phyloP scores from a whole-genome alignment of 2,329 filamentous ascomycete species.

The Diplodia mutila region DNA sequence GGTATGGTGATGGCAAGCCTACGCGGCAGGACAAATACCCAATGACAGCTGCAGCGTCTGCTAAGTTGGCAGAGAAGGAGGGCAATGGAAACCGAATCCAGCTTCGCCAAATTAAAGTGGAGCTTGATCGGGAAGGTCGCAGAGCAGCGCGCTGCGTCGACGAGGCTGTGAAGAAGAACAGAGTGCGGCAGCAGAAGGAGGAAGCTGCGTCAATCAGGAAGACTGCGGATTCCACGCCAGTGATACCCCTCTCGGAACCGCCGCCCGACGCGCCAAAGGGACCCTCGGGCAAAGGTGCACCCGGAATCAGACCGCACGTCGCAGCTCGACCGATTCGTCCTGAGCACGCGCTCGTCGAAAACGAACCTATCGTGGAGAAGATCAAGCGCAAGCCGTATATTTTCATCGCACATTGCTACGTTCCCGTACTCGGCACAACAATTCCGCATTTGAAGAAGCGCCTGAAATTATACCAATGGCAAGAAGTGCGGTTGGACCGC shows the following conservation, averaged over 20 bases:
- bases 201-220: constrained; percentile 40
- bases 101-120: constrained; percentile 74
- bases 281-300: constrained; percentile 63
- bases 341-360: constrained; percentile 63
- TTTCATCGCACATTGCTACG: constrained; percentile 83
- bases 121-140: constrained; percentile 85
- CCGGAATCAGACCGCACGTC: constrained; percentile 33
- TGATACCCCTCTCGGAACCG: constrained; percentile 48
- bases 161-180: constrained; percentile 70
- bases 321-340: constrained; percentile 42
- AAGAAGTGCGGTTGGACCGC: constrained; percentile 80
- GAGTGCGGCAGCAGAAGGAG: constrained; percentile 60
- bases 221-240: constrained; percentile 31
- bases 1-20: constrained; percentile 73
- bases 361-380: constrained; percentile 66
- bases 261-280: constrained; percentile 87
- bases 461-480: constrained; percentile 79
- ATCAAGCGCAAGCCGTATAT: constrained; percentile 84
- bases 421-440: constrained; percentile 84
- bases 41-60: constrained; percentile 75
- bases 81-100: constrained; percentile 83
- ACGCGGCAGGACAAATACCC: constrained; percentile 52
- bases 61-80: constrained; percentile 75
- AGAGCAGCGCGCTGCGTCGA: constrained; percentile 80
- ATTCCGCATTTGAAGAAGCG: constrained; percentile 89